phyloP scores from a whole-genome alignment of 2,329 filamentous ascomycete species.

The Neonectria faginata region DNA sequence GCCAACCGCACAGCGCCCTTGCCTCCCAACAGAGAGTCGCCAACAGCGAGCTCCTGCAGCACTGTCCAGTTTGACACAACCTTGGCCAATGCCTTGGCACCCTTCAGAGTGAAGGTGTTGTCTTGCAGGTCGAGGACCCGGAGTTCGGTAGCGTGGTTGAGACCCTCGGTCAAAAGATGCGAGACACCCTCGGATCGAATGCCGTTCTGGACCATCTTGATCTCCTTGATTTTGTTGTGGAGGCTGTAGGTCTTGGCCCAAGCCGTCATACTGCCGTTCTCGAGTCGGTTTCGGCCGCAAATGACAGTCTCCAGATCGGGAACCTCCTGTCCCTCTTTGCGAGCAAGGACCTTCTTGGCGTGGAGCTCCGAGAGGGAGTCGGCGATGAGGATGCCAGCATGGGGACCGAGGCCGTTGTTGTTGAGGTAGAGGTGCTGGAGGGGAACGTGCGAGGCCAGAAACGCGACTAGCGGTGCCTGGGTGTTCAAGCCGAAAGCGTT shows the following conservation, averaged over 20 bases:
- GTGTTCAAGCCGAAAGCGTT: conserved; percentile 98
- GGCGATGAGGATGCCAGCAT: conserved; percentile 89
- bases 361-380: conserved; percentile 87
- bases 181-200: conserved; percentile 95
- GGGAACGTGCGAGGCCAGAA: conserved; percentile 87
- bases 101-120: conserved; percentile 91
- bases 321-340: conserved; percentile 76
- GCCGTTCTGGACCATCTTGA: conserved; percentile 99
- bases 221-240: conserved; percentile 82
- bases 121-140: conserved; percentile 91
- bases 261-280: conserved; percentile 95
- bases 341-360: conserved; percentile 82
- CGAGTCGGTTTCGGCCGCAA: conserved; percentile 93
- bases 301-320: conserved; percentile 95
- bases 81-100: conserved; percentile 80
- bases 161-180: conserved; percentile 80
- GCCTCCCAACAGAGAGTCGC: conserved; percentile 85
- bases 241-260: conserved; percentile 91
- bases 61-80: conserved; percentile 80
- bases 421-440: conserved; percentile 96
- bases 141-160: conserved; percentile 76
- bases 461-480: conserved; percentile 90
- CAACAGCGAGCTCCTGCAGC: conserved; percentile 85
- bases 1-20: conserved; percentile 82
- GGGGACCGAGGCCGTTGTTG: conserved; percentile 96